Conservation (phyloP, 257 asterid genomes). For the Euphrasia confusa region DNA sequence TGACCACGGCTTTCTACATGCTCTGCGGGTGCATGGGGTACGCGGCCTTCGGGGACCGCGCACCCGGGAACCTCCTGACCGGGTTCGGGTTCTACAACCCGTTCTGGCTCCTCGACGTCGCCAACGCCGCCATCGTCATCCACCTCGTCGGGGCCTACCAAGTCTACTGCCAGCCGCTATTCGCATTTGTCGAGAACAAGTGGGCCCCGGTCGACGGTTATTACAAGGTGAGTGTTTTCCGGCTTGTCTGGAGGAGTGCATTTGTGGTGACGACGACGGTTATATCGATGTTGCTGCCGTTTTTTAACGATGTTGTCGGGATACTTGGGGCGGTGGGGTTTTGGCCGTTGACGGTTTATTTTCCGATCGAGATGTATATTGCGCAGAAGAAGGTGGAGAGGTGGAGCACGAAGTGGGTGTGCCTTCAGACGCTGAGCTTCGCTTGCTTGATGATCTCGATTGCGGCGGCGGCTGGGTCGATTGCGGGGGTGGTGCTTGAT, state of each 20-base stretch:
- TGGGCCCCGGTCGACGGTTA: constrained; percentile 28
- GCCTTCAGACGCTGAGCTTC: constrained; percentile 36
- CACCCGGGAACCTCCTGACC: constrained; percentile 43
- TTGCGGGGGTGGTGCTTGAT: constrained; percentile 39
- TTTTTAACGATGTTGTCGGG: constrained; percentile 43
- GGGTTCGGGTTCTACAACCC: constrained; percentile 43
- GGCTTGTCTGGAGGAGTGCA: constrained; percentile 33
- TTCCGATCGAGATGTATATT: constrained; percentile 42
- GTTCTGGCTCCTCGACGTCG: constrained; percentile 40
- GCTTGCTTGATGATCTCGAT: constrained; percentile 34
- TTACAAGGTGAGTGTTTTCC: constrained; percentile 37
- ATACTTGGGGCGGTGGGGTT: constrained; percentile 40
- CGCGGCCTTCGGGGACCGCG: constrained; percentile 42
- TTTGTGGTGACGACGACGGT: constrained; percentile 36
- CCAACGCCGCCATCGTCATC: constrained; percentile 38
- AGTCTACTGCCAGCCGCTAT: constrained; percentile 33
- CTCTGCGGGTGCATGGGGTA: constrained; percentile 48
- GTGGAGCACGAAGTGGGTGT: constrained; percentile 34
- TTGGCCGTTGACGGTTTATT: constrained; percentile 47
- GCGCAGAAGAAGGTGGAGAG: constrained; percentile 33
- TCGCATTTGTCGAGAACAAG: constrained; percentile 38
- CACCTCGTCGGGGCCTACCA: constrained; percentile 51
- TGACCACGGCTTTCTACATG: constrained; percentile 37
- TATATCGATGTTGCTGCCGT: constrained; percentile 42
- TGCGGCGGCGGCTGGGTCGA: constrained; percentile 39